Evolutionary conservation across 2,329 filamentous ascomycete genomes (phyloP), one percentile per base, ranked within the genome.

Genomic region (Penicillium polonicum): DNA sequence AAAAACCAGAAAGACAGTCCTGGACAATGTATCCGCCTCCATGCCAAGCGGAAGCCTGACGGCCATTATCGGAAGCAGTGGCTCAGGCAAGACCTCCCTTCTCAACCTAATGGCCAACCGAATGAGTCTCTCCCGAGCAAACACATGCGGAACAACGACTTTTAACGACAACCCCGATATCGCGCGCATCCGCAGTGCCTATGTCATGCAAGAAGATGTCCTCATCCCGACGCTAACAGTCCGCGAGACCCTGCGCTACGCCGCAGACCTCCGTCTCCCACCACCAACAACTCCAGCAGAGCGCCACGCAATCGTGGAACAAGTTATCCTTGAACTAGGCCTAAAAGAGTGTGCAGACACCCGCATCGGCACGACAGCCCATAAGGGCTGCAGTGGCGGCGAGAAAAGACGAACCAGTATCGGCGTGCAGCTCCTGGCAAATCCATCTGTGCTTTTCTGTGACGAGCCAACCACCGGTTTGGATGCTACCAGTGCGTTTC

Each of bases 271-370:
- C 54, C 83, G 89, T 27, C 76, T 92, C 0, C 87, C 88, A 0
- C 79, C 87, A 0, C 82, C 85, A 0, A 85, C 84, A 1, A 85
- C 82, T 0, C 73, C 79, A 12, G 78, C 81, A 27, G 85, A 91
- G 61, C 82, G 87, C 27, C 77, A 76, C 31, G 79, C 75, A 12
- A 82, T 91, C 15, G 89, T 92, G 1, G 88, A 92, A 60, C 87
- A 90, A 63, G 88, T 92, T 23, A 91, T 92, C 44, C 75, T 88
- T 9, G 88, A 92, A 66, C 75, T 92, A 2, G 88, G 89, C 0
- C 72, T 92, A 41, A 91, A 91, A 70, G 88, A 92, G 63, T 91
- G 89, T 57, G 89, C 89, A 25, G 78, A 91, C 61, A 92, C 89
- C 0, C 79, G 86, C 9, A 89, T 92, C 52, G 89, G 89, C 1